Conservation (phyloP, 805 yeast species). For the Candida cerambycidarum region DNA sequence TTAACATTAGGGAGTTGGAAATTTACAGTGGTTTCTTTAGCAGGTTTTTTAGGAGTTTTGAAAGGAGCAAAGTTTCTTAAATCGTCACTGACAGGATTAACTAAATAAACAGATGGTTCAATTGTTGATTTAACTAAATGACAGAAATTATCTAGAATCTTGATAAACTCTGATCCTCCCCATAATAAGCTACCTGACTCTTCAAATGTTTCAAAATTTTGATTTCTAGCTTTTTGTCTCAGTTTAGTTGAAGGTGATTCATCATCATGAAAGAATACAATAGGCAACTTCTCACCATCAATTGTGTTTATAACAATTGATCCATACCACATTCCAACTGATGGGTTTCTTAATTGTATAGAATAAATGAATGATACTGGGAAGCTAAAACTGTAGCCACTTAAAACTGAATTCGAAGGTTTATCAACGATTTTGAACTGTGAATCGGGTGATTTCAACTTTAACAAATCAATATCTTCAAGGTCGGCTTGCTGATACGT, state of each 20-base stretch:
- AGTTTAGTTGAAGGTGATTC: slow-evolving; percentile 72
- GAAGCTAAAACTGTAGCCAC: slow-evolving; percentile 69
- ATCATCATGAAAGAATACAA: slow-evolving; percentile 89
- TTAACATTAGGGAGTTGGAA: slow-evolving; percentile 37
- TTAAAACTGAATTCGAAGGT: slow-evolving; percentile 51
- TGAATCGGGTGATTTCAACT: slow-evolving; percentile 13
- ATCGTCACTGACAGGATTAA: slow-evolving; percentile 76
- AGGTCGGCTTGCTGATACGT: slow-evolving; percentile 53
- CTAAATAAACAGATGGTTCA: slow-evolving; percentile 69
- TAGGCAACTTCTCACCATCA: slow-evolving; percentile 70
- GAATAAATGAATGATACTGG: slow-evolving; percentile 65
- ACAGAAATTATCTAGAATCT: slow-evolving; percentile 51
- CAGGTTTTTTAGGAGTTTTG: slow-evolving; percentile 12
- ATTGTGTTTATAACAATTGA: slow-evolving; percentile 73
- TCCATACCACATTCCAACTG: slow-evolving; percentile 90
- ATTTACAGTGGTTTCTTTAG: no score
- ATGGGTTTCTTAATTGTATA: slow-evolving; percentile 80
- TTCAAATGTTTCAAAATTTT: slow-evolving; percentile 73
- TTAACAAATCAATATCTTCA: slow-evolving; percentile 24
- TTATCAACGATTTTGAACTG: slow-evolving; percentile 37
- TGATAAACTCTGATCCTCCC: slow-evolving; percentile 86
- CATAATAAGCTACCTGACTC: slow-evolving; percentile 60
- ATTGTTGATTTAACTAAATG: slow-evolving; percentile 66
- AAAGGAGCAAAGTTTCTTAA: slow-evolving; percentile 53
- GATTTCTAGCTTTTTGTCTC: slow-evolving; percentile 58